Evolutionary conservation across 768 basidiomycete genomes (phyloP).

Genomic region (Filobasidium wieringae): DNA sequence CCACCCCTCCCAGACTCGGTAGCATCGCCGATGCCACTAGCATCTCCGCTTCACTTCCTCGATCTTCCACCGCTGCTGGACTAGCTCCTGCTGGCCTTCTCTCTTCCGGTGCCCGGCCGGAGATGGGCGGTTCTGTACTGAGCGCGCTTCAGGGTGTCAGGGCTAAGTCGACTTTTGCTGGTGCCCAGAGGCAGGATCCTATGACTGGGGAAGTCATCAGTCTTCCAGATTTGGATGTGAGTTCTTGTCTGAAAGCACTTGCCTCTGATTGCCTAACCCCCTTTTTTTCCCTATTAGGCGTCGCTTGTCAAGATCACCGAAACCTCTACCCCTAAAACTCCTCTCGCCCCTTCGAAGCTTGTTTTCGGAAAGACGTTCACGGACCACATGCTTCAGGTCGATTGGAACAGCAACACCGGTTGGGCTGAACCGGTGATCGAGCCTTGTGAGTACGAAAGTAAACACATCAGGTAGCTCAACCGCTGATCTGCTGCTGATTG

Average conservation of each 20-base stretch:
- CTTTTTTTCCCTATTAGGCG: slow-evolving; percentile 18
- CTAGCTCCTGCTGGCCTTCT: background rate
- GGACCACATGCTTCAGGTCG: slow-evolving; percentile 73
- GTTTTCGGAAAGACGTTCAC: slow-evolving; percentile 73
- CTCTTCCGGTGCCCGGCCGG: background rate
- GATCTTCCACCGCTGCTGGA: background rate
- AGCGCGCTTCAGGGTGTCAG: background rate
- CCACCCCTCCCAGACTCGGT: slow-evolving; percentile 52
- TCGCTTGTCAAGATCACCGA: slow-evolving; percentile 23
- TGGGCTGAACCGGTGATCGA: slow-evolving; percentile 74
- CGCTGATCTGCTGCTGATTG: background rate
- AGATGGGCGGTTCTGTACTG: background rate
- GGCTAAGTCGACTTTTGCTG: slow-evolving; percentile 1
- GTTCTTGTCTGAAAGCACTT: slow-evolving; percentile 9
- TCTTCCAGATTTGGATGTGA: slow-evolving; percentile 49
- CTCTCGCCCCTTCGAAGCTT: slow-evolving; percentile 56
- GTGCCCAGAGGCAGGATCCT: slow-evolving; percentile 32
- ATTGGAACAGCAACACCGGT: slow-evolving; percentile 59
- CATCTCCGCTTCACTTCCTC: too few relatives aligned
- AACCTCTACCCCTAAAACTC: slow-evolving; percentile 47
- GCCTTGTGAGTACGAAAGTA: slow-evolving; percentile 74
- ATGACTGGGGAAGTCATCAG: slow-evolving; percentile 48
- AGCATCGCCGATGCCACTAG: slow-evolving; percentile 14
- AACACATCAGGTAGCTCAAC: background rate
- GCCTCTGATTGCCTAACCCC: background rate